Evolutionary conservation across 345 rosid genomes (phyloP).

Genomic region (Eucalyptus coolabah): DNA sequence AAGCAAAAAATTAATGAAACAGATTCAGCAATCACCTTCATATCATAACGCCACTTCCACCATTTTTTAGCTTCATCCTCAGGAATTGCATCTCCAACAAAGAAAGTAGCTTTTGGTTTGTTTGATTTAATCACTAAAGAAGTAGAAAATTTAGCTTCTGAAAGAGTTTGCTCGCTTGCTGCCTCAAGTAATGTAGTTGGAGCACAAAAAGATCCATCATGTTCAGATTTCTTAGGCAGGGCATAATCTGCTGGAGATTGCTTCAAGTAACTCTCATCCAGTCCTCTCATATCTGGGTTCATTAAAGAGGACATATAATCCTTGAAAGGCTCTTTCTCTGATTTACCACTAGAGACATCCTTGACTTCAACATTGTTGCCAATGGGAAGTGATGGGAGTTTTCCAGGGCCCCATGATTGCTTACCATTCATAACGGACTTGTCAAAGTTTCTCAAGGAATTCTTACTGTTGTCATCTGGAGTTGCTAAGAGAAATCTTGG

Average conservation of each 20-base stretch:
- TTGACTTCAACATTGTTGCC: neutral
- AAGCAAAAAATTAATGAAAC: neutral
- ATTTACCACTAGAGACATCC: neutral
- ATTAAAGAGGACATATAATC: conserved; percentile 2
- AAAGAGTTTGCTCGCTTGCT: conserved; percentile 6
- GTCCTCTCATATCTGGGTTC: conserved; percentile 6
- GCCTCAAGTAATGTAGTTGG: neutral
- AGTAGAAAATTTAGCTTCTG: conserved; percentile 7
- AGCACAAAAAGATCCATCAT: neutral
- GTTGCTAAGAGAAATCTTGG: conserved; percentile 8
- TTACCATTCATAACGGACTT: neutral
- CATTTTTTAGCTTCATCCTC: conserved; percentile 58
- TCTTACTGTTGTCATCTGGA: conserved; percentile 2
- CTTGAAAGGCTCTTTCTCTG: conserved; percentile 19
- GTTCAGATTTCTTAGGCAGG: neutral
- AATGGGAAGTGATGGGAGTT: neutral
- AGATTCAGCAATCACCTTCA: conserved; percentile 41
- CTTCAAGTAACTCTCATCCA: conserved; percentile 2
- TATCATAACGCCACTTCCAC: conserved; percentile 87
- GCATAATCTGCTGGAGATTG: neutral
- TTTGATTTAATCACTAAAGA: conserved; percentile 1
- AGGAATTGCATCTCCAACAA: conserved; percentile 66
- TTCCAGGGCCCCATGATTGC: conserved; percentile 3
- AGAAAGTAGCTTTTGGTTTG: neutral
- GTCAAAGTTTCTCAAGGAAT: neutral